Base-by-base conservation (phyloP, 305 asterid genomes). In the Fraxinus platypoda region DNA sequence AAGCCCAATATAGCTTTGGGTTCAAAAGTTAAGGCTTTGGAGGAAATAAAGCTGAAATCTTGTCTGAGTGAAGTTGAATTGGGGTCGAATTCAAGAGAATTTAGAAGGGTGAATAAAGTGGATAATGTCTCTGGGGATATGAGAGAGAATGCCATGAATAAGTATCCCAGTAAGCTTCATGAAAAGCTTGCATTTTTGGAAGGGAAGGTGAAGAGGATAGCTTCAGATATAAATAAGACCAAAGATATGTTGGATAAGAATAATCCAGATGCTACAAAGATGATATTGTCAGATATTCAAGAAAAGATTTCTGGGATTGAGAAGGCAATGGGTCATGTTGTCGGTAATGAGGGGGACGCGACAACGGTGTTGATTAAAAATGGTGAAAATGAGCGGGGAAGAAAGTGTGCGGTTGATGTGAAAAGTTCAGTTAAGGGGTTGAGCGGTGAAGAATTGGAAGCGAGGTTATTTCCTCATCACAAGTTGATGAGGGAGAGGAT, bases 171-270 rank as follows among this genome's bases (percentile, higher is more conserved):
- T 85, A 94, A 91, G 90, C 92, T 96, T 68, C 98, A 91, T 1
- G 98, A 93, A 75, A 96, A 96, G 85, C 98, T 96, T 85, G 98
- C 98, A 0, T 91, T 90, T 82, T 85, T 96, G 86, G 99, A 96
- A 88, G 98, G 98, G 37, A 96, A 96, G 80, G 99, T 96, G 81
- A 94, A 91, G 88, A 91, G 95, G 86, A 94, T 96, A 84, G 97
- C 99, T 6, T 84, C 95, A 0, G 98, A 94, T 83, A 92, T 96
- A 78, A 94, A 94, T 89, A 88, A 88, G 90, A 94, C 97, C 3
- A 94, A 94, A 84, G 99, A 94, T 84, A 92, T 96, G 85, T 78
- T 96, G 84, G 98, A 96, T 84, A 80, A 85, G 94, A 93, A 92
- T 80, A 96, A 92, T 76, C 88, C 93, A 17, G 98, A 92, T 89